Percentiles rank a stretch among this genome's conserved stretches.
Conservation (phyloP, 1,284 basidiomycete genomes). For the Takashimella tepidaria region DNA sequence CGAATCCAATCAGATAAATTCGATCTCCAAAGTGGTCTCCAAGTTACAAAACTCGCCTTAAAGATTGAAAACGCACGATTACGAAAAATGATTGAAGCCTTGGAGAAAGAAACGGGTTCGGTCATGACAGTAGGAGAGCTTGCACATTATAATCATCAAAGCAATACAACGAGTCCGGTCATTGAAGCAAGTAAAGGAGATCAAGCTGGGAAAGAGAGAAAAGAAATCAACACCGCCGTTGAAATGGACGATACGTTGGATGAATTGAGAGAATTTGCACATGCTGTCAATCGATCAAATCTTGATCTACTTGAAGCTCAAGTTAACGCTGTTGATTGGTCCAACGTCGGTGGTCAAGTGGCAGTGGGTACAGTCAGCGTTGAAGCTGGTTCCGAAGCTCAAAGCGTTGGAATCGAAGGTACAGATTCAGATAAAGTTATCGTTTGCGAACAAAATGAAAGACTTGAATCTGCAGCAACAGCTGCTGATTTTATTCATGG, state of each 20-base stretch:
- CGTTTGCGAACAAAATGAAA: background rate
- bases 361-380: background rate
- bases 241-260: conserved; percentile 1
- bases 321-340: background rate
- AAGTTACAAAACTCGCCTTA: conserved; percentile 8
- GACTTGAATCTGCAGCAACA: background rate
- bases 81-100: conserved; percentile 3
- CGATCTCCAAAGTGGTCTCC: conserved; percentile 1
- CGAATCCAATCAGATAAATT: background rate
- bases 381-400: background rate
- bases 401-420: background rate
- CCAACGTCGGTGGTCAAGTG: background rate
- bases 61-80: conserved; percentile 15
- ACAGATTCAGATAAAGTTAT: too few relatives aligned
- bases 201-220: too few relatives aligned
- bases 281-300: background rate
- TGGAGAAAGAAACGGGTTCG: too few relatives aligned
- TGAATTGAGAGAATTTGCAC: conserved; percentile 17
- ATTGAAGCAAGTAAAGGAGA: background rate
- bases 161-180: too few relatives aligned
- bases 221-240: too few relatives aligned
- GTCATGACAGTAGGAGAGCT: too few relatives aligned
- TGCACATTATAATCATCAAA: too few relatives aligned
- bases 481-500: conserved; percentile 15
- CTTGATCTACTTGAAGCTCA: background rate